phyloP scores from a whole-genome alignment of 345 rosid species.

The Bretschneidera sinensis region DNA sequence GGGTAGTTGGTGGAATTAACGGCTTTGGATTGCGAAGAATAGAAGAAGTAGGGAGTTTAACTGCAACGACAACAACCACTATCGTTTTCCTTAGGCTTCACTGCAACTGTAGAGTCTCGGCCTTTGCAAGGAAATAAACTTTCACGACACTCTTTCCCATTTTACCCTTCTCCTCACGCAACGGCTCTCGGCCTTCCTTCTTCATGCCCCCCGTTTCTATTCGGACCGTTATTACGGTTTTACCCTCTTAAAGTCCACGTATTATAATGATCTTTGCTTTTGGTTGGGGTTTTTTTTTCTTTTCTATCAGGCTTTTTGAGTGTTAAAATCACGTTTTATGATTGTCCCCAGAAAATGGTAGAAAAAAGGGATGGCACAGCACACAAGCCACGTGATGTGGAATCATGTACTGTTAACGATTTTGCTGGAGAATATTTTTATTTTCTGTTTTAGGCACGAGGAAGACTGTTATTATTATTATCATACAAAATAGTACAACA shows the following conservation, averaged over 20 bases:
- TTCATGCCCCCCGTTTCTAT: slow-evolving; percentile 1
- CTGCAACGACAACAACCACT: slow-evolving; percentile 55
- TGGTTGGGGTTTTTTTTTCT: too few relatives aligned
- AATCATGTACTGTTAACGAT: slow-evolving; percentile 26
- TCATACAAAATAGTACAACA: too few relatives aligned
- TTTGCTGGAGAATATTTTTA: too few relatives aligned
- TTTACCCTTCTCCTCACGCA: slow-evolving; percentile 22
- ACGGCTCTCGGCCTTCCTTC: slow-evolving; percentile 16
- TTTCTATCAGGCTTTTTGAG: too few relatives aligned
- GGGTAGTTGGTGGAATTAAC: slow-evolving; percentile 46
- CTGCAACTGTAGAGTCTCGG: too few relatives aligned
- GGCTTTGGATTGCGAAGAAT: slow-evolving; percentile 5
- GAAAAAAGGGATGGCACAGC: slow-evolving; percentile 21
- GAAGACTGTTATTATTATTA: too few relatives aligned
- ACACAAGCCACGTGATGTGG: slow-evolving; percentile 49
- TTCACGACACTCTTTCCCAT: slow-evolving; percentile 46
- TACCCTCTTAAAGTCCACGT: slow-evolving; percentile 15
- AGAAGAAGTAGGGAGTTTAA: slow-evolving; percentile 25
- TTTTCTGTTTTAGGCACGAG: too few relatives aligned
- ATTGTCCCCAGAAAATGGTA: too few relatives aligned
- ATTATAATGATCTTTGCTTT: slow-evolving; percentile 26
- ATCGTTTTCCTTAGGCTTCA: slow-evolving; percentile 71
- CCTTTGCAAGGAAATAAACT: slow-evolving; percentile 26
- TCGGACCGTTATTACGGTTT: slow-evolving; percentile 18
- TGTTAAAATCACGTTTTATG: slow-evolving; percentile 16